Evolutionary conservation across 2,329 filamentous ascomycete species (phyloP).

Genomic region (Fusarium sp.): DNA sequence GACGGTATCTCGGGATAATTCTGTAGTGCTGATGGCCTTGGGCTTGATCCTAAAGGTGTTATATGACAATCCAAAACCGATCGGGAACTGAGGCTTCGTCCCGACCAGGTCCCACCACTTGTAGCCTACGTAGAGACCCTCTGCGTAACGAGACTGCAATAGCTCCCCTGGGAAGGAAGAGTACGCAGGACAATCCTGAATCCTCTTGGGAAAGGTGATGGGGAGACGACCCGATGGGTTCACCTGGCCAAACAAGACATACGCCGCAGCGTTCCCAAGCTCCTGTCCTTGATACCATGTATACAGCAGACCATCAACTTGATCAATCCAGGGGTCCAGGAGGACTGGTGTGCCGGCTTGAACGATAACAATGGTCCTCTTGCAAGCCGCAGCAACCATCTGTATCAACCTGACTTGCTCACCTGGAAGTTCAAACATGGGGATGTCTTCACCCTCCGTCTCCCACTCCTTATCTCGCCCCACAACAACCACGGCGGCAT

Average conservation of each 20-base stretch:
- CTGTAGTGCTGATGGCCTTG: neutral
- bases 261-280: neutral
- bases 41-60: neutral
- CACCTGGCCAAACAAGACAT: neutral
- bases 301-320: neutral
- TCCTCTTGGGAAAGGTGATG: neutral
- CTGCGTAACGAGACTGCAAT: neutral
- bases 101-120: neutral
- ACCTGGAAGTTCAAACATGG: neutral
- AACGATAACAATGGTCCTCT: neutral
- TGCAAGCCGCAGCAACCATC: neutral
- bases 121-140: neutral
- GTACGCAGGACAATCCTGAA: neutral
- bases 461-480: slow-evolving; percentile 2
- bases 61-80: neutral
- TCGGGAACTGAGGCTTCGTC: neutral
- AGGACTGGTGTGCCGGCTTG: neutral
- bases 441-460: slow-evolving; percentile 1
- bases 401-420: neutral
- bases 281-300: neutral
- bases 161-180: neutral
- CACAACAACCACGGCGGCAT: neutral
- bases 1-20: neutral
- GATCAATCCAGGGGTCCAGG: neutral
- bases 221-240: neutral